phyloP scores from a whole-genome alignment of 257 asterid genomes.

The Perilla frutescens region DNA sequence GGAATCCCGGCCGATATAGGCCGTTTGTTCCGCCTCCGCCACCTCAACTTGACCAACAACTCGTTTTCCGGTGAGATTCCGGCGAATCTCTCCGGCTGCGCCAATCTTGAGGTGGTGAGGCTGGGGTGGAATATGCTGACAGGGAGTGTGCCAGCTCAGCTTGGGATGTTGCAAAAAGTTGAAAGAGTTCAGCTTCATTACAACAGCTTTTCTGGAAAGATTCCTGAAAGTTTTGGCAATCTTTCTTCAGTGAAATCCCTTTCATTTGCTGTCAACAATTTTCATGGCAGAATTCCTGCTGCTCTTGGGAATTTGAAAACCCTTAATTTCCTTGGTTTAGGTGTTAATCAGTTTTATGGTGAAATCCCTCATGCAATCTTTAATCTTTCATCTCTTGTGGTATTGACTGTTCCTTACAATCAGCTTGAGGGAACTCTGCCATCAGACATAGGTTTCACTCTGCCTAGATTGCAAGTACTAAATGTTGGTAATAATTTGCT shows the following conservation, averaged over 20 bases:
- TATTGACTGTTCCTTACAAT: constrained; percentile 24
- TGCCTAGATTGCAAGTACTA: constrained; percentile 30
- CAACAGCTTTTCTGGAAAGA: constrained; percentile 28
- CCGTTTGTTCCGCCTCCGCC: constrained; percentile 26
- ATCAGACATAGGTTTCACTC: constrained; percentile 24
- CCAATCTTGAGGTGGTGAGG: constrained; percentile 23
- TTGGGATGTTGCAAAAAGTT: constrained; percentile 28
- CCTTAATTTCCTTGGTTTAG: constrained; percentile 29
- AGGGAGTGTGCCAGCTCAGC: constrained; percentile 33
- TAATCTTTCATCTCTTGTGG: constrained; percentile 31
- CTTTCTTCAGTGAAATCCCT: constrained; percentile 26
- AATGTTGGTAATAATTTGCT: constrained; percentile 34
- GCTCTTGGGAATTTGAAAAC: constrained; percentile 24
- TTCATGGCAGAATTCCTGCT: constrained; percentile 27
- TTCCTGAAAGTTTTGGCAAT: constrained; percentile 35
- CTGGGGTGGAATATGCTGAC: constrained; percentile 32
- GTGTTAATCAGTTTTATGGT: constrained; percentile 32
- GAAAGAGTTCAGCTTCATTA: constrained; percentile 26
- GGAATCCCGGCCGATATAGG: constrained; percentile 33
- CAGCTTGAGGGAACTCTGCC: constrained; percentile 32
- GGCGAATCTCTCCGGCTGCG: constrained; percentile 32
- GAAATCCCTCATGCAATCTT: constrained; percentile 25
- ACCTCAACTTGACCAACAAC: constrained; percentile 35
- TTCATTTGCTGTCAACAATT: constrained; percentile 30
- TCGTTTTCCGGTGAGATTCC: constrained; percentile 37